A percentile compares a stretch with the other conserved stretches of the same genome.
Conservation (phyloP, 805 yeast genomes). For the Priceomyces castillae region DNA sequence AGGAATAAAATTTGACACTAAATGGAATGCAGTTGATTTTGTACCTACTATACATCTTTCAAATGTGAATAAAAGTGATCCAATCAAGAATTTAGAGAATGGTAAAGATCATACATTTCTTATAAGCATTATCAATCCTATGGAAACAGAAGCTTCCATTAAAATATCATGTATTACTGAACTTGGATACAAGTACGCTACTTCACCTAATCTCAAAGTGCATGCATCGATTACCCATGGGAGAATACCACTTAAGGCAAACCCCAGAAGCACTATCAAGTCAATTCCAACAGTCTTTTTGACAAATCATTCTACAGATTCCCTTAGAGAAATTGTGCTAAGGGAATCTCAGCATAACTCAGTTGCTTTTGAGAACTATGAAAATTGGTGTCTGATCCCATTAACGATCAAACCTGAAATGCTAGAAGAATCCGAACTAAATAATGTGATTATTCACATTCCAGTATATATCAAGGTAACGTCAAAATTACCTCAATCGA, state of each 20-base stretch:
- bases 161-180: conserved; percentile 22
- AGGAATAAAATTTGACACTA: conserved; percentile 27
- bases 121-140: conserved; percentile 33
- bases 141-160: conserved; percentile 18
- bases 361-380: not conserved
- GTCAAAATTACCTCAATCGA: conserved; percentile 22
- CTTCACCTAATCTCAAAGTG: conserved; percentile 1
- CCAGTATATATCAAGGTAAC: conserved; percentile 31
- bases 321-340: conserved; percentile 31
- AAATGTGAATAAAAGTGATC: conserved; percentile 10
- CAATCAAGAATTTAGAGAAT: conserved; percentile 5
- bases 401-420: conserved; percentile 16
- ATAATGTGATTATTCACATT: conserved; percentile 12
- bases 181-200: conserved; percentile 14
- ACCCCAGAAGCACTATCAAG: conserved; percentile 23
- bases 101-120: conserved; percentile 19
- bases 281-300: conserved; percentile 35
- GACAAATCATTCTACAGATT: conserved; percentile 24
- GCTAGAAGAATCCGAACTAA: not conserved
- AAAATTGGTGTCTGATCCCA: conserved; percentile 37
- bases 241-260: not conserved
- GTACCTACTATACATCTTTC: conserved; percentile 28
- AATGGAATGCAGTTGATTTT: conserved; percentile 33
- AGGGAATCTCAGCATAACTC: too few species aligned
- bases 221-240: conserved; percentile 11